Percentiles rank a stretch among this genome's conserved stretches.
These are phyloP conservation scores for Tephrocybe sp. DNA, from an alignment of 768 basidiomycete genomes.

Conservation along the genomic window DNA sequence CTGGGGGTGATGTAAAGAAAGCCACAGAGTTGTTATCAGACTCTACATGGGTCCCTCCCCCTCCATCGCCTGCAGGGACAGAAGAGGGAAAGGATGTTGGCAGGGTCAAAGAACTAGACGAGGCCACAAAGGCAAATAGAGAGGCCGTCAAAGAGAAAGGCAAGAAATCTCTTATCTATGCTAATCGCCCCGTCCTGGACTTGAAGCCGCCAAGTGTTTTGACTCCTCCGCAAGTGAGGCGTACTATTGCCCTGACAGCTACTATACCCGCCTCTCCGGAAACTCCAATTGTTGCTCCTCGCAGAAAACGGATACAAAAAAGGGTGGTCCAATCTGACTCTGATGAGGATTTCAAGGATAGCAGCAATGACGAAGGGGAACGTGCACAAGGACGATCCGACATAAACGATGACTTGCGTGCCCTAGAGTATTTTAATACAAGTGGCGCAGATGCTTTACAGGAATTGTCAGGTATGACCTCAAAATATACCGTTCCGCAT, in stretches of 20 bases:
- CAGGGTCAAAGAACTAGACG: slow-evolving; percentile 69
- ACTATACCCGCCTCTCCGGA: slow-evolving; percentile 28
- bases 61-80: slow-evolving; percentile 19
- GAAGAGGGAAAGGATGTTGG: slow-evolving; percentile 41
- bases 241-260: slow-evolving; percentile 33
- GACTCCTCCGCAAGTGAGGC: slow-evolving; percentile 40
- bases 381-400: slow-evolving; percentile 30
- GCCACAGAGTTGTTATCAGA: slow-evolving; percentile 61
- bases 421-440: slow-evolving; percentile 68
- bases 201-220: slow-evolving; percentile 33
- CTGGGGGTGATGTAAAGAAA: slow-evolving; percentile 55
- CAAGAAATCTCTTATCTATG: slow-evolving; percentile 81
- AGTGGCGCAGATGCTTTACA: slow-evolving; percentile 62
- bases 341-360: slow-evolving; percentile 51
- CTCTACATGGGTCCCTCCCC: slow-evolving; percentile 46
- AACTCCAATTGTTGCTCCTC: slow-evolving; percentile 39
- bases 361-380: slow-evolving; percentile 38
- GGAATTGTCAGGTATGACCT: slow-evolving; percentile 65
- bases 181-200: slow-evolving; percentile 56
- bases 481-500: neutral
- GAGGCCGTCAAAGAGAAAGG: slow-evolving; percentile 70
- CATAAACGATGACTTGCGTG: slow-evolving; percentile 42
- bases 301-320: slow-evolving; percentile 54
- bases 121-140: slow-evolving; percentile 65
- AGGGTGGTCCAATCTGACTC: slow-evolving; percentile 67